Conservation (phyloP, 495 filamentous ascomycete species). For the Venustampulla echinocandica region DNA sequence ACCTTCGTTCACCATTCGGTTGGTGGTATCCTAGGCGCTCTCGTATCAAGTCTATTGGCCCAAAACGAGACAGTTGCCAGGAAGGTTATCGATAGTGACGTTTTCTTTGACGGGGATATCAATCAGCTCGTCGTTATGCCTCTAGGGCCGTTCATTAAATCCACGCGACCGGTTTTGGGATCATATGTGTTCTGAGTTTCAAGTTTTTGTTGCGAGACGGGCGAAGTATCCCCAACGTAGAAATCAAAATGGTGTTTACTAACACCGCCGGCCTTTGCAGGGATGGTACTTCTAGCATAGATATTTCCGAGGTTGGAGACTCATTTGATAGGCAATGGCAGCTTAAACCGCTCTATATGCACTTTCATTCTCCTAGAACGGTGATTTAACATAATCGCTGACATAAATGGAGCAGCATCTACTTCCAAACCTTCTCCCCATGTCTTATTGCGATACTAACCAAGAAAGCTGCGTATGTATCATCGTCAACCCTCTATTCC, state of each 20-base stretch:
- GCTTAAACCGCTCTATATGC: slow-evolving; percentile 34
- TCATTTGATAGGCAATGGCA: slow-evolving; percentile 33
- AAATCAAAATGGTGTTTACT: slow-evolving; percentile 31
- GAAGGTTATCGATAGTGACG: slow-evolving; percentile 63
- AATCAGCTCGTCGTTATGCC: slow-evolving; percentile 80
- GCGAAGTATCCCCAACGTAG: slow-evolving; percentile 42
- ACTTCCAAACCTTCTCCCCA: too few species aligned
- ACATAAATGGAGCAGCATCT: too few species aligned
- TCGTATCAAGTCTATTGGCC: slow-evolving; percentile 86
- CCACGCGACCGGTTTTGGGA: slow-evolving; percentile 76
- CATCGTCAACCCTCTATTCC: too few species aligned
- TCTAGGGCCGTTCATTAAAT: slow-evolving; percentile 73
- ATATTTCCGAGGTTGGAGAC: slow-evolving; percentile 41
- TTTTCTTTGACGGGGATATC: slow-evolving; percentile 84
- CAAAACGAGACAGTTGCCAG: slow-evolving; percentile 41
- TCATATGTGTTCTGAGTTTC: slow-evolving; percentile 71
- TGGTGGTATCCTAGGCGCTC: slow-evolving; percentile 80
- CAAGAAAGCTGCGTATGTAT: too few species aligned
- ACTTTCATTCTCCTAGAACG: slow-evolving; percentile 11
- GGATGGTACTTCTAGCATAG: slow-evolving; percentile 37
- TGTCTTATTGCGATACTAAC: too few species aligned
- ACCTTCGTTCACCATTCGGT: slow-evolving; percentile 89
- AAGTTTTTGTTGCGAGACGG: slow-evolving; percentile 73
- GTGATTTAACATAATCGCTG: too few species aligned
- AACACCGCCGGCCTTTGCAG: slow-evolving; percentile 26